Evolutionary conservation across 768 basidiomycete species (phyloP), one percentile per base, ranked within the genome.

Genomic region (Mycena alexandri): DNA sequence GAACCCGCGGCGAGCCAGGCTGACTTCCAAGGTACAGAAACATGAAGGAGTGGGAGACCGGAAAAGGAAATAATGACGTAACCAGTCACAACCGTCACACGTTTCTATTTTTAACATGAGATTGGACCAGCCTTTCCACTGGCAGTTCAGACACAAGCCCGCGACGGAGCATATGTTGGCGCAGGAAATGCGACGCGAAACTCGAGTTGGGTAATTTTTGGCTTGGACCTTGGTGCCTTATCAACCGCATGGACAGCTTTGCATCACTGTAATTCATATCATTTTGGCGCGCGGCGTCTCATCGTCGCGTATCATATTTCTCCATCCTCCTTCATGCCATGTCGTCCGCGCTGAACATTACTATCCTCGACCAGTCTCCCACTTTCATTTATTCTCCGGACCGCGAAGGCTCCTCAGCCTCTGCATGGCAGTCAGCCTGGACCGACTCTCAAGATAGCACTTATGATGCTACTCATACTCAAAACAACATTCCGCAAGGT

Each of bases 21-120:
- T 79, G 85, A 63, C 85, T 89, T 71, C 82, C 83, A 55, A 94
- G 85, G 75, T 93, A 90, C 5, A 67, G 41, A 21, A 61, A 65
- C 64, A 65, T 65, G 48, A 13, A 56, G 19, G 16, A 48, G n/a
- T 19, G 4, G 22, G 25, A 29, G 25, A 29, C 29, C 29, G 29
- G 29, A 29, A 29, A 29, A 29, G 29, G 29, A 29, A 29, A 29
- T 29, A 6, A 6, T 29, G 29, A 29, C 29, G 29, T 29, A 3
- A 29, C 6, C n/a, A n/a, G 6, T 29, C 29, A 29, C 29, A 3
- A 6, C 29, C 29, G 29, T 29, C 29, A 29, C 29, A 6, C 29
- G 29, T 29, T 6, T 29, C 6, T 29, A 29, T 29, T 29, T 29
- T 29, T 29, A 29, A 29, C n/a, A n/a, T n/a, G n/a, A n/a, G n/a